Base-by-base conservation (phyloP, 345 rosid species). In the Euphorbia tirucalli region DNA sequence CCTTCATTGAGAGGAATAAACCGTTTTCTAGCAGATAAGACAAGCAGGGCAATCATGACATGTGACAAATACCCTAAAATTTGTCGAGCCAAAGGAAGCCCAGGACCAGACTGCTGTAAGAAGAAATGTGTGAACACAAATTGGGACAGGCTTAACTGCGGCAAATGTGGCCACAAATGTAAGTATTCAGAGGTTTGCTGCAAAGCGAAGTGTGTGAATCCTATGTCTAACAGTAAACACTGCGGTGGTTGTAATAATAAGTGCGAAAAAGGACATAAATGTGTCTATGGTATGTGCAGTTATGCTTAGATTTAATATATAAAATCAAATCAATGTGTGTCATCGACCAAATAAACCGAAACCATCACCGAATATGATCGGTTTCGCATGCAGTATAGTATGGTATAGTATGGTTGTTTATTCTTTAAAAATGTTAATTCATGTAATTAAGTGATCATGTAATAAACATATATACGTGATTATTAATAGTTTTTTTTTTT, bases 171-270 rank as follows among this genome's bases (percentile, higher is more conserved):
- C 1, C 80, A 69, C 52, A 81, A 83, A 22, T 89, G 93, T 22
- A 82, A 71, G 57, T 85, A 74, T 76, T 72, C 81, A 0, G 86
- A 85, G 79, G 65, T 77, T 58, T 87, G 93, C 71, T 87, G 93
- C 82, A 76, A 69, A 7, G 91, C 88, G 32, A 39, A 69, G 64
- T 89, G 93, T 73, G 91, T 85, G 67, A 89, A 89, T 59, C 81
- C 87, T 11, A 83, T 71, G 87, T 80, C 71, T 41, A 74, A 80
- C 78, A 80, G 14, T 70, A 79, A 81, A 46, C 85, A 89, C 37
- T 89, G 91, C 48, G 91, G 91, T 19, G 86, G 79, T n/a, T 89
- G 91, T 82, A 77, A 70, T 76, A 89, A 80, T 69, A 78, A 71
- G 76, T 89, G 93, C 75, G 64, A 82, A 57, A 87, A 85, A 77